phyloP scores from a whole-genome alignment of 2,329 filamentous ascomycete species.

The Venturia asperata region DNA sequence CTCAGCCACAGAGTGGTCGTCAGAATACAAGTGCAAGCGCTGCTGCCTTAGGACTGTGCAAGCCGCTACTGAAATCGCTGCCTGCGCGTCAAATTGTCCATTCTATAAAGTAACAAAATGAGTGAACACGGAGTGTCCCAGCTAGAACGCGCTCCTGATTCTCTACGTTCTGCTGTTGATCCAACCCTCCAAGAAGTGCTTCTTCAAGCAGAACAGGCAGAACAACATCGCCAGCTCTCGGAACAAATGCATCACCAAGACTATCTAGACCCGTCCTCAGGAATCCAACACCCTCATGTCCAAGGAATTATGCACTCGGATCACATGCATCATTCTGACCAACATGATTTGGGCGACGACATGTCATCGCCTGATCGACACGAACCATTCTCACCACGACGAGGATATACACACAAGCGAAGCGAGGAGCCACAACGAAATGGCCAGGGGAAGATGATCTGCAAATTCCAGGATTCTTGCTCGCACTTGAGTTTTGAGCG shows the following conservation, averaged over 20 bases:
- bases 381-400: conserved; percentile 27
- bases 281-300: conserved; percentile 10
- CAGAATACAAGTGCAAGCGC: neutral
- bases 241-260: conserved; percentile 14
- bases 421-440: conserved; percentile 53
- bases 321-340: conserved; percentile 15
- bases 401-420: conserved; percentile 35
- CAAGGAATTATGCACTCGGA: conserved; percentile 9
- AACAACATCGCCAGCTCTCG: conserved; percentile 5
- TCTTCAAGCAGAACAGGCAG: conserved; percentile 4
- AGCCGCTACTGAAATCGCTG: neutral
- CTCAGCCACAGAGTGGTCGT: conserved; percentile 13
- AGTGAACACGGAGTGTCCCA: conserved; percentile 18
- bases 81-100: neutral
- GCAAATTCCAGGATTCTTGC: conserved; percentile 61
- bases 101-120: conserved; percentile 15
- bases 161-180: conserved; percentile 15
- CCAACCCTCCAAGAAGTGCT: conserved; percentile 9
- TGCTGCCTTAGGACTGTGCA: conserved; percentile 1
- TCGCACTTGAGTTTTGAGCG: conserved; percentile 64
- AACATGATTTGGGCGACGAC: conserved; percentile 13
- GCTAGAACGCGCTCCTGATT: conserved; percentile 16
- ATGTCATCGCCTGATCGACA: conserved; percentile 17
- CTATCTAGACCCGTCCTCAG: conserved; percentile 5
- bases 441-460: conserved; percentile 66